Evolutionary conservation across 257 asterid species (phyloP).

Genomic region (Knoxia roxburghii): DNA sequence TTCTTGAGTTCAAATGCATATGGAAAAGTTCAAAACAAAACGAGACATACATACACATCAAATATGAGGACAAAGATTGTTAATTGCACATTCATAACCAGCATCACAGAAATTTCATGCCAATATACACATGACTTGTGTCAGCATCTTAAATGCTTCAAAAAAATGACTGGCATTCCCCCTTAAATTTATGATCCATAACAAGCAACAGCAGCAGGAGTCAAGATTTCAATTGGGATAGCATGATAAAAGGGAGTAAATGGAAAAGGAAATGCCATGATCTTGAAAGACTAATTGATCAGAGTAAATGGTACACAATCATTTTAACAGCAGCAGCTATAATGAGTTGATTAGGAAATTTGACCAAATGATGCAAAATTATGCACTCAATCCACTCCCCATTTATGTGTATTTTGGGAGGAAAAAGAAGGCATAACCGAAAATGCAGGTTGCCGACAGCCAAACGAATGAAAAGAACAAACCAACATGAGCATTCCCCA

Average conservation of each 20-base stretch:
- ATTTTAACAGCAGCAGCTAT: not conserved
- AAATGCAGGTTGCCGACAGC: slow-evolving; percentile 10
- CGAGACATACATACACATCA: not conserved
- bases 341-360: slow-evolving; percentile 7
- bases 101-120: slow-evolving; percentile 12
- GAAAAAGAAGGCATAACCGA: not conserved
- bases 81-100: slow-evolving; percentile 13
- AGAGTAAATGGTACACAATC: not conserved
- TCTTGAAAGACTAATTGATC: not conserved
- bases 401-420: not conserved
- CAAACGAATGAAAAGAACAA: not conserved
- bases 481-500: not conserved
- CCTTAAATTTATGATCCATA: not conserved
- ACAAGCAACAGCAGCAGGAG: not conserved
- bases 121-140: slow-evolving; percentile 5
- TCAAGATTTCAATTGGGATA: not conserved
- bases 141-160: not conserved
- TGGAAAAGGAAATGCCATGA: not conserved
- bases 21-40: not conserved
- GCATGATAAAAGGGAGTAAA: not conserved
- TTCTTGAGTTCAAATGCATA: slow-evolving; percentile 3
- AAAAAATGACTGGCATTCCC: not conserved
- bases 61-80: not conserved
- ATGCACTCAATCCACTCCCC: not conserved
- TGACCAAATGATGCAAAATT: slow-evolving; percentile 1